Base-by-base conservation (phyloP, 2,329 filamentous ascomycete species). In the Diaporthe sp. region DNA sequence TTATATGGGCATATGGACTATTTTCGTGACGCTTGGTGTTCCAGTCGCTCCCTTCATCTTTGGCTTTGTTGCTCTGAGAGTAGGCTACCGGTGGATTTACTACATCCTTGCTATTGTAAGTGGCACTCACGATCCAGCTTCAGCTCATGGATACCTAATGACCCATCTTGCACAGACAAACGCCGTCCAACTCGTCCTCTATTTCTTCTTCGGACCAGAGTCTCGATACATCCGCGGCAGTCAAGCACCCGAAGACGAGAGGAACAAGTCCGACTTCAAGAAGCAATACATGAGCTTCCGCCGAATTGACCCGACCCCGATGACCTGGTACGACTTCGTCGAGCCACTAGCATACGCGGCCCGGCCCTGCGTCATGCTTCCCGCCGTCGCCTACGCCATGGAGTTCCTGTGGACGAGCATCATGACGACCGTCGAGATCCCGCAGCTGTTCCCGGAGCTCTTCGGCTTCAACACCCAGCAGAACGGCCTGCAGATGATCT, bases 1-100 rank as follows among this genome's bases (percentile, higher is more conserved):
- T 66, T 89, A 87, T 67, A 90, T 91, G 86, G 89, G 89, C 38
- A 82, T 90, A n/a, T 90, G 89, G 89, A 90, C 89, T 1, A 78
- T 79, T 13, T 67, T 80, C 84, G 77, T 80, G 15, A 77, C 77
- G 6, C 72, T 80, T 0, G 80, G 76, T 76, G 80, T 78, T 73
- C 81, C 75, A 52, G 78, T 80, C 10, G 81, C 81, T 3, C 82
- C 82, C 0, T 79, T 84, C 33, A 78, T 84, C 22, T 82, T 88
- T 55, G 84, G 85, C 1, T 85, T 84, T 38, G 89, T 91, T 0
- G 85, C 87, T 0, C 82, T 87, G 73, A 84, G 87, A 13, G 86
- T 87, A 19, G 86, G 87, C 0, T 91, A 89, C 72, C 84, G 87
- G 22, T 91, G 89, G 89, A 90, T 91, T 35, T 91, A 89, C 80